phyloP scores from a whole-genome alignment of 345 rosid species.

The Anastatica hierochuntica region DNA sequence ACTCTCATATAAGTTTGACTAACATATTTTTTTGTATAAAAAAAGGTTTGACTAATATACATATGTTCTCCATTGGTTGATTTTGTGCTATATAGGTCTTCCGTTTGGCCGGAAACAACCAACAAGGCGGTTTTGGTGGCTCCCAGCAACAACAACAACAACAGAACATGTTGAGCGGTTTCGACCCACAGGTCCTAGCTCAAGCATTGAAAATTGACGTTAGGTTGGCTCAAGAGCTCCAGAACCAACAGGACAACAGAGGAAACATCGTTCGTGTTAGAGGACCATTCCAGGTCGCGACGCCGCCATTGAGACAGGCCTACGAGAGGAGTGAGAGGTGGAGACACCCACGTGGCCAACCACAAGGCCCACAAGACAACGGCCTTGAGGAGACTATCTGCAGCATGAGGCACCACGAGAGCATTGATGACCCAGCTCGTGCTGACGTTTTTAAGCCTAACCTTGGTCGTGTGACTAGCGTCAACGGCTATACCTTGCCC shows the following conservation, averaged over 20 bases:
- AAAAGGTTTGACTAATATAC: too few species aligned
- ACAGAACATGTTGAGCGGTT: conserved; percentile 30
- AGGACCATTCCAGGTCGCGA: conserved; percentile 35
- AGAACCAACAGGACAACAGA: conserved; percentile 31
- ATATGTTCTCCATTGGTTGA: background rate
- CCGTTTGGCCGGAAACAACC: conserved; percentile 61
- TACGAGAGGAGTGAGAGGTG: conserved; percentile 29
- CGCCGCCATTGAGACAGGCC: conserved; percentile 34
- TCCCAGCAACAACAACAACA: conserved; percentile 5
- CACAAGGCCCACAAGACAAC: conserved; percentile 25
- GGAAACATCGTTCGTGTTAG: conserved; percentile 55
- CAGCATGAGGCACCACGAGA: conserved; percentile 46
- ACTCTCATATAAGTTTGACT: too few species aligned
- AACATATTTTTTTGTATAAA: too few species aligned
- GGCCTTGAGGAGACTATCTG: conserved; percentile 76
- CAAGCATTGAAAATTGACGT: conserved; percentile 47
- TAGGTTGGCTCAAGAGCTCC: conserved; percentile 37
- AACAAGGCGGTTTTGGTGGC: conserved; percentile 20
- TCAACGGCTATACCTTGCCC: conserved; percentile 58
- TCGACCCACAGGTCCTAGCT: conserved; percentile 43
- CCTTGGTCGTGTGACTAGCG: conserved; percentile 43
- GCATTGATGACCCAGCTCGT: conserved; percentile 49
- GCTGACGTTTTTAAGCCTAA: conserved; percentile 49
- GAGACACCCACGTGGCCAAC: conserved; percentile 21
- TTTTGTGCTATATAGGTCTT: conserved; percentile 34